These are phyloP conservation scores for Fusarium secorum DNA, from an alignment of 2,329 filamentous ascomycete genomes.

Conservation along the genomic window DNA sequence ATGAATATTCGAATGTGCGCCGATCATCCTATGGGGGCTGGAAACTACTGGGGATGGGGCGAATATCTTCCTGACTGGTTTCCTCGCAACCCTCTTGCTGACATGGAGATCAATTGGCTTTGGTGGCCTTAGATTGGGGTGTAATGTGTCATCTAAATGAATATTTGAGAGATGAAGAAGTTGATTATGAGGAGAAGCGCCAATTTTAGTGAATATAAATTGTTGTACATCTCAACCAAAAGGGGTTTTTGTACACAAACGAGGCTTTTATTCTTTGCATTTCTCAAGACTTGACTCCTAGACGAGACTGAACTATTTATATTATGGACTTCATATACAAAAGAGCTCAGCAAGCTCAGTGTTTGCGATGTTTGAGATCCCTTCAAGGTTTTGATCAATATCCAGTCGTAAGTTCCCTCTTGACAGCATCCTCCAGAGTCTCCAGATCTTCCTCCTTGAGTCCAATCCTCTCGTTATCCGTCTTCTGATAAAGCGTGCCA, in stretches of 20 bases:
- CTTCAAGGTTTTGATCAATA: conserved; percentile 8
- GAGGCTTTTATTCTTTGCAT: neutral
- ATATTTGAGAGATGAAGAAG: too few relatives aligned
- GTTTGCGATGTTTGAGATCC: too few relatives aligned
- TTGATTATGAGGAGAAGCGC: neutral
- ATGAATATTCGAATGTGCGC: conserved; percentile 15
- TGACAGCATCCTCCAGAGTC: conserved; percentile 51
- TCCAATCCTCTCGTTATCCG: conserved; percentile 69
- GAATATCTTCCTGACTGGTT: conserved; percentile 23
- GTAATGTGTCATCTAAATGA: neutral
- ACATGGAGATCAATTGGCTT: neutral
- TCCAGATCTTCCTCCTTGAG: conserved; percentile 58
- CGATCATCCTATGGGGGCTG: conserved; percentile 15
- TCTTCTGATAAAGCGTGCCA: conserved; percentile 72
- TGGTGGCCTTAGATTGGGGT: neutral
- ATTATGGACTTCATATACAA: neutral
- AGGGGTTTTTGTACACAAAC: neutral
- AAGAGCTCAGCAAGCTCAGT: fast-evolving
- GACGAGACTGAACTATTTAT: neutral
- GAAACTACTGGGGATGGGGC: conserved; percentile 28
- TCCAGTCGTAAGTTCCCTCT: conserved; percentile 24
- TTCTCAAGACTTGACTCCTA: neutral
- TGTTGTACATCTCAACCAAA: neutral
- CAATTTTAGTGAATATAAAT: neutral
- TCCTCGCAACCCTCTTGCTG: conserved; percentile 18